Evolutionary conservation across 768 basidiomycete genomes (phyloP), one percentile per base, ranked within the genome.

Genomic region (Dioszegia aurantiaca): DNA sequence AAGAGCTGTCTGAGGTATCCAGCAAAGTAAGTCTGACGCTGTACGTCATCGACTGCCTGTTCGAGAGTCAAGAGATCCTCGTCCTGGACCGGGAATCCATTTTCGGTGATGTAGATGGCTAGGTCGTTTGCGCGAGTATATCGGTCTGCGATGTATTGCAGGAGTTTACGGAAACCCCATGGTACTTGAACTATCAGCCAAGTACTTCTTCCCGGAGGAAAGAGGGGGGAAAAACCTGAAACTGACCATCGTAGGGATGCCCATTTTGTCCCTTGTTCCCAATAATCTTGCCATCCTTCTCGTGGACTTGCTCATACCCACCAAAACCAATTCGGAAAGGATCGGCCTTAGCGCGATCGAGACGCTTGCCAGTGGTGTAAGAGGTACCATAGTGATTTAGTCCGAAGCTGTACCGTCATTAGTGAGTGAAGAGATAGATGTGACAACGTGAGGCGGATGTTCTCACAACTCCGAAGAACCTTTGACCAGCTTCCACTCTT

Each of bases 121-220:
- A 65, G 42, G 16, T 41, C 46, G 23, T 14, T 11, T 8, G 66
- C 48, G n/a, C 47, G 30, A 21, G 61, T 53, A 45, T 70, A 73
- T 2, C 58, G 44, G 17, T 61, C 33, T 43, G 59, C 44, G 33
- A 65, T 53, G 48, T 66, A 64, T 11, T 48, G 47, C 10, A 70
- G 37, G 12, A 73, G 62, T 47, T 68, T 64, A 1, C 67, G 56
- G 64, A 69, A 73, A 4, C 71, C 71, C 71, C 71, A 73, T 10
- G 71, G 71, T 1, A 68, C 70, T 62, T 48, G 9, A 36, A 1
- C n/a, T 17, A 23, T 51, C 39, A 58, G 46, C 47, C 23, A 4
- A 14, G n/a, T 26, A 14, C n/a, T n/a, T 1, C 43, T 21, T 8
- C 24, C 28, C 44, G 40, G 27, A 47, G 55, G 42, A 26, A 33